Percentiles rank a stretch among this genome's conserved stretches.
These are phyloP conservation scores for Fagopyrum esculentum DNA, from an alignment of 148 eudicot genomes.

Conservation along the genomic window DNA sequence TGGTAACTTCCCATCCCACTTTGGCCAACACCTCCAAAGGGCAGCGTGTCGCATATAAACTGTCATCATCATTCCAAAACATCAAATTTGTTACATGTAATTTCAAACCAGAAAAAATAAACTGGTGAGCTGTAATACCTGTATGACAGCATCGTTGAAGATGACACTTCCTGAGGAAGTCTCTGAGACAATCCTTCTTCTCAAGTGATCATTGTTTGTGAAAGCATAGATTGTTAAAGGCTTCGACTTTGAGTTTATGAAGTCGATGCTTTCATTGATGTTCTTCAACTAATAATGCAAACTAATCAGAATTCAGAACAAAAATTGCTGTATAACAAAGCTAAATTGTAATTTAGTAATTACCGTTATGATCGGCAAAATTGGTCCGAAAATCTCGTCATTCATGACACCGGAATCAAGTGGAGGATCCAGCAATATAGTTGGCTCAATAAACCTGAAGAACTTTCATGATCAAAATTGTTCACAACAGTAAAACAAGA, in stretches of 20 bases:
- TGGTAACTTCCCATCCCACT: constrained; percentile 95
- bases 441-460: constrained; percentile 79
- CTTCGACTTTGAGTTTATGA: constrained; percentile 67
- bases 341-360: neutral
- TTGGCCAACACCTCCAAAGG: constrained; percentile 94
- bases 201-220: constrained; percentile 54
- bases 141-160: constrained; percentile 73
- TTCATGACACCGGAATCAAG: constrained; percentile 77
- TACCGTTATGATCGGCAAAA: constrained; percentile 89
- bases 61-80: constrained; percentile 17
- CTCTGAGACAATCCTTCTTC: constrained; percentile 47
- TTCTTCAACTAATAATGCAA: constrained; percentile 39
- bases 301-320: neutral
- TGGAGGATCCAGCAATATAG: constrained; percentile 84
- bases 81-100: too few species aligned
- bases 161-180: constrained; percentile 83
- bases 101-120: neutral
- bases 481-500: neutral
- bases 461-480: neutral
- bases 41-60: constrained; percentile 66
- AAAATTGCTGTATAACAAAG: too few species aligned
- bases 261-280: constrained; percentile 66
- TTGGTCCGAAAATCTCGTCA: constrained; percentile 93
- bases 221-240: constrained; percentile 82
- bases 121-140: constrained; percentile 29